These are phyloP conservation scores for Spinacia oleracea DNA, from an alignment of 179 eudicot genomes.

Conservation along the genomic window DNA sequence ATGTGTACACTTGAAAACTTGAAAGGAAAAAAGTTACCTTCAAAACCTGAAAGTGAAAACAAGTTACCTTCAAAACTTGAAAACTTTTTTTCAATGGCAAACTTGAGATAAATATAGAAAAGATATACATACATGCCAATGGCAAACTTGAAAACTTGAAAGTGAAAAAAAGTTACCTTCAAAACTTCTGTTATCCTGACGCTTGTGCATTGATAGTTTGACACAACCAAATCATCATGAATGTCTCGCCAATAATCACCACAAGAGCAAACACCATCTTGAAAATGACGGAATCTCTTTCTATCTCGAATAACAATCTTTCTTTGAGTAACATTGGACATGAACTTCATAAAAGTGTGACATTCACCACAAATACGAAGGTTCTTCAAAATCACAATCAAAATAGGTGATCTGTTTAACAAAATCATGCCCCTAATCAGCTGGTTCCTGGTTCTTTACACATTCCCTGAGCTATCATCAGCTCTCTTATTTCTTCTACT, in stretches of 20 bases:
- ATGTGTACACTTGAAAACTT: too few relatives aligned
- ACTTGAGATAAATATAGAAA: too few relatives aligned
- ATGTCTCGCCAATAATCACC: conserved; percentile 44
- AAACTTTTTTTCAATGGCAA: too few relatives aligned
- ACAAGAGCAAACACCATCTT: conserved; percentile 41
- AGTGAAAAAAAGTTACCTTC: too few relatives aligned
- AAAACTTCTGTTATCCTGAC: background rate
- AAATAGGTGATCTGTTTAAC: conserved; percentile 28
- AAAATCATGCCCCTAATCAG: conserved; percentile 33
- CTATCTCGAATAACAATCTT: conserved; percentile 46
- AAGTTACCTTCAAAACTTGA: background rate
- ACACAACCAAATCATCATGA: background rate
- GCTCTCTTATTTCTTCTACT: conserved; percentile 39
- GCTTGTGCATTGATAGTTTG: background rate
- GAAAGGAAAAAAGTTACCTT: too few relatives aligned
- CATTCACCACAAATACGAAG: conserved; percentile 49
- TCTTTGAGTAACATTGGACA: conserved; percentile 36
- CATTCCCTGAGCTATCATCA: conserved; percentile 35
- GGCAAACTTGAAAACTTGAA: too few relatives aligned
- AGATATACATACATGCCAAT: too few relatives aligned
- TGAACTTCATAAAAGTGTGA: conserved; percentile 43
- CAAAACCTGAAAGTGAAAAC: background rate
- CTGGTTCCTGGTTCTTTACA: conserved; percentile 45
- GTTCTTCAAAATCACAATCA: conserved; percentile 40
- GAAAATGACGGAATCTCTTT: conserved; percentile 47